These are phyloP conservation scores for Penicillium sclerotiorum DNA, from an alignment of 2,329 filamentous ascomycete species.

Conservation along the genomic window DNA sequence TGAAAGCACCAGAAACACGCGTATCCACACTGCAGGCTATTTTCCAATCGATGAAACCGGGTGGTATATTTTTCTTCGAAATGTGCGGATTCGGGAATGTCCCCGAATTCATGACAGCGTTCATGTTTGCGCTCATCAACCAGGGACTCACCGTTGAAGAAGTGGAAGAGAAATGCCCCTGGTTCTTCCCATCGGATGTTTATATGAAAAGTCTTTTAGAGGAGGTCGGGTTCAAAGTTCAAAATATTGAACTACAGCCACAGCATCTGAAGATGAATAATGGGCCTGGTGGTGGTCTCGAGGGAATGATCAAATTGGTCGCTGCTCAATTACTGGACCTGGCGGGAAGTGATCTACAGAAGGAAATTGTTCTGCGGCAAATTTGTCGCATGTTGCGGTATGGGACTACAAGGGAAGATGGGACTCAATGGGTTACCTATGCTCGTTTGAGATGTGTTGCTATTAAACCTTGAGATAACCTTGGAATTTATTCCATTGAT, in stretches of 20 bases:
- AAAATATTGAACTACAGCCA: not conserved
- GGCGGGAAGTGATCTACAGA: conserved; percentile 5
- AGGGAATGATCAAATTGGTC: conserved; percentile 3
- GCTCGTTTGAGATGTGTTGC: conserved; percentile 8
- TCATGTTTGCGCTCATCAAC: conserved; percentile 9
- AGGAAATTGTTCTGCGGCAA: not conserved
- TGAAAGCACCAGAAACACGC: conserved; percentile 5
- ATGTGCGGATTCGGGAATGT: conserved; percentile 11
- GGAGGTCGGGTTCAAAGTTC: conserved; percentile 1
- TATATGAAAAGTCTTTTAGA: conserved; percentile 6
- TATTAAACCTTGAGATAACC: conserved; percentile 5
- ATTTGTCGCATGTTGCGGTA: conserved; percentile 1
- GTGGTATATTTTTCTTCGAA: conserved; percentile 10
- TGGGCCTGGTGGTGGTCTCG: not conserved
- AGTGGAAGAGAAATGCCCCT: conserved; percentile 3
- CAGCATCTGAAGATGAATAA: not conserved
- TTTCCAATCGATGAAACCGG: conserved; percentile 9
- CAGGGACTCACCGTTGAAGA: conserved; percentile 8
- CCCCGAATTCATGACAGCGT: conserved; percentile 6
- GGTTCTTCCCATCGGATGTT: conserved; percentile 4
- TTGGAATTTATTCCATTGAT: no score
- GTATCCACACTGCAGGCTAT: conserved; percentile 5
- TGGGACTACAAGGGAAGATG: conserved; percentile 5
- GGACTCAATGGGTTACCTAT: conserved; percentile 6
- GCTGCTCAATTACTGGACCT: conserved; percentile 6